A percentile compares a stretch with the other conserved stretches of the same genome.
Evolutionary conservation across 768 basidiomycete genomes (phyloP).

Genomic region (Hygrocybe coccinea): DNA sequence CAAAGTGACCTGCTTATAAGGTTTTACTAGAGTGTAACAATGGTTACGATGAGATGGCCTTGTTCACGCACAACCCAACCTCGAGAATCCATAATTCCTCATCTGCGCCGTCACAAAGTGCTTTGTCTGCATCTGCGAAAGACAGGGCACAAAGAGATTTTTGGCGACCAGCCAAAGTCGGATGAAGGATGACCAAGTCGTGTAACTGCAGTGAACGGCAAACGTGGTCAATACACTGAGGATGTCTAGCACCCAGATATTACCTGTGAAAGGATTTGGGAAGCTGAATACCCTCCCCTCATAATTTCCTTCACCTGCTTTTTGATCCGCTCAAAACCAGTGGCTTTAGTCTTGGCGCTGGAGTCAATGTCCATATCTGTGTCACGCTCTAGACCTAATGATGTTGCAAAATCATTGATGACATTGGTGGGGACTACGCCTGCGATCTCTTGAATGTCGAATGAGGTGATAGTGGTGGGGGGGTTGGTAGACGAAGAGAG

Average conservation of each 20-base stretch:
- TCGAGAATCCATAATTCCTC: conserved; percentile 95
- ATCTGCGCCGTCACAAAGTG: conserved; percentile 91
- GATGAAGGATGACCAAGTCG: conserved; percentile 81
- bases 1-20: too few species aligned
- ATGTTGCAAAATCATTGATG: conserved; percentile 61
- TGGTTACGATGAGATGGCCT: conserved; percentile 41
- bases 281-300: conserved; percentile 88
- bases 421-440: conserved; percentile 83
- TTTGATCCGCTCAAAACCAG: conserved; percentile 58
- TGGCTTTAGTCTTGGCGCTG: conserved; percentile 24
- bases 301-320: conserved; percentile 70
- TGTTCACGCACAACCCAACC: conserved; percentile 74
- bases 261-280: conserved; percentile 86
- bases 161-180: conserved; percentile 69
- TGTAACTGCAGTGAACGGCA: conserved; percentile 59
- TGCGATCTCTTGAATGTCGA: conserved; percentile 92
- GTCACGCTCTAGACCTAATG: conserved; percentile 66
- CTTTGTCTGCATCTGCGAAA: conserved; percentile 95
- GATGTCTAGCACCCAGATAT: conserved; percentile 21
- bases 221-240: background rate
- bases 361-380: conserved; percentile 49
- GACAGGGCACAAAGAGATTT: conserved; percentile 78
- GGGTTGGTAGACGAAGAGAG: conserved; percentile 71
- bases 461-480: conserved; percentile 66
- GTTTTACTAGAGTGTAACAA: background rate